phyloP scores from a whole-genome alignment of 805 yeast genomes.

The Yarrowia bubula region DNA sequence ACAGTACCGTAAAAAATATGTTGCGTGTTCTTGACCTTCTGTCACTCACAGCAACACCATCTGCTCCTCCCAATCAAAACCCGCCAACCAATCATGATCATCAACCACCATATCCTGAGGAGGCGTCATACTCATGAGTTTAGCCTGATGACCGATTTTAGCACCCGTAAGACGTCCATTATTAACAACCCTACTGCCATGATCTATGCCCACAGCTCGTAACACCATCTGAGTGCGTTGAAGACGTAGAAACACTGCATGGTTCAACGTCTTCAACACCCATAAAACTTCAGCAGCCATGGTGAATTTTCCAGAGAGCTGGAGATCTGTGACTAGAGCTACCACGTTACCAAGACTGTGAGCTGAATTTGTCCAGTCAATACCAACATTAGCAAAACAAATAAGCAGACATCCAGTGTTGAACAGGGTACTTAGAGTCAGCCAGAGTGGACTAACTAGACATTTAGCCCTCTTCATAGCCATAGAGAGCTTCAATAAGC shows the following conservation, averaged over 20 bases:
- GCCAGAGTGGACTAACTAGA: constrained; percentile 54
- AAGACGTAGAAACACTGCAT: constrained; percentile 48
- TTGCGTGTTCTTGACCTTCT: too few species aligned
- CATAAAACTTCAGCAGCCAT: constrained; percentile 64
- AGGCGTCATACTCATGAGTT: too few species aligned
- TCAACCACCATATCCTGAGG: too few species aligned
- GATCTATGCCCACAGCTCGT: constrained; percentile 49
- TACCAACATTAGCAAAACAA: constrained; percentile 47
- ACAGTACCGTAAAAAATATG: too few species aligned
- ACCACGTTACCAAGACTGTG: constrained; percentile 31
- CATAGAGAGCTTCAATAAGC: constrained; percentile 38
- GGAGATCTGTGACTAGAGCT: constrained; percentile 30
- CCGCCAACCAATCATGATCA: too few species aligned
- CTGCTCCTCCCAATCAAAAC: too few species aligned
- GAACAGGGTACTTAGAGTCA: constrained; percentile 45
- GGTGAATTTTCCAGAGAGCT: constrained; percentile 33
- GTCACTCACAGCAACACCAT: too few species aligned
- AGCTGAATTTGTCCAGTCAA: constrained; percentile 30
- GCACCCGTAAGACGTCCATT: constrained; percentile 28
- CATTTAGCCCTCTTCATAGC: constrained; percentile 33
- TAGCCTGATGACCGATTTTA: too few species aligned
- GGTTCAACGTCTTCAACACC: constrained; percentile 57
- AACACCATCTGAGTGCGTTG: constrained; percentile 44
- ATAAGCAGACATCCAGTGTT: constrained; percentile 41
- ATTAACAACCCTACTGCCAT: constrained; percentile 55